A percentile compares a stretch with the other conserved stretches of the same genome.
Conservation (phyloP, 306 rosid species). For the Citrullus colocynthis region DNA sequence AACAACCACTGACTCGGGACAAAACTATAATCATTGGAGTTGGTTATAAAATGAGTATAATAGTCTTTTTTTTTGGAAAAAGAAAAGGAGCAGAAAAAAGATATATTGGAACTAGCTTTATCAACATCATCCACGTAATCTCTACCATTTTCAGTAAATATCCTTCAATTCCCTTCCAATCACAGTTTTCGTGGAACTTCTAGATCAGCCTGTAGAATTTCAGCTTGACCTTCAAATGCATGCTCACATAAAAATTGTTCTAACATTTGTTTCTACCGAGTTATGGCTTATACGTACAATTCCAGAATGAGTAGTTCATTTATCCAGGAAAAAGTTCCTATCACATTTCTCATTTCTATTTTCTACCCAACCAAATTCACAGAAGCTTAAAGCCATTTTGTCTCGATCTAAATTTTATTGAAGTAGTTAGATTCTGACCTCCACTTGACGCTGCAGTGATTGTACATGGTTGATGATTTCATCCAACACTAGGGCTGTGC, state of each 20-base stretch:
- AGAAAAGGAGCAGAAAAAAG: too few relatives aligned
- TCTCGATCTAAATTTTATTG: not conserved
- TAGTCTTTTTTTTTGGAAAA: too few relatives aligned
- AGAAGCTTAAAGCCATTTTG: not conserved
- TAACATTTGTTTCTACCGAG: not conserved
- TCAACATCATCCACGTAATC: too few relatives aligned
- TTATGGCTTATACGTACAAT: not conserved
- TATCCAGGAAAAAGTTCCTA: not conserved
- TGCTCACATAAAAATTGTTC: not conserved
- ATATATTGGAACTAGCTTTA: too few relatives aligned
- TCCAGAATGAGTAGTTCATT: not conserved
- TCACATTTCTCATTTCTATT: not conserved
- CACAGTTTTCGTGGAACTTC: not conserved
- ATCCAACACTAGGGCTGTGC: constrained; percentile 88
- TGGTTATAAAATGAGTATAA: not conserved
- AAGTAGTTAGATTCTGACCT: constrained; percentile 42
- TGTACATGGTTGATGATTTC: constrained; percentile 96
- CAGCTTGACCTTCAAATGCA: not conserved
- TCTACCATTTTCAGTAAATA: too few relatives aligned
- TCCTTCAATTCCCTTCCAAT: too few relatives aligned
- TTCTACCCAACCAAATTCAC: not conserved
- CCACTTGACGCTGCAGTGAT: constrained; percentile 84
- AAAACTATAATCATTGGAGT: not conserved
- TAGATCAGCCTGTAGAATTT: not conserved
- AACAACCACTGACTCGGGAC: not conserved